Evolutionary conservation across 805 yeast genomes (phyloP), one percentile per base, ranked within the genome.

Genomic region (Nakazawaea pomicola): DNA sequence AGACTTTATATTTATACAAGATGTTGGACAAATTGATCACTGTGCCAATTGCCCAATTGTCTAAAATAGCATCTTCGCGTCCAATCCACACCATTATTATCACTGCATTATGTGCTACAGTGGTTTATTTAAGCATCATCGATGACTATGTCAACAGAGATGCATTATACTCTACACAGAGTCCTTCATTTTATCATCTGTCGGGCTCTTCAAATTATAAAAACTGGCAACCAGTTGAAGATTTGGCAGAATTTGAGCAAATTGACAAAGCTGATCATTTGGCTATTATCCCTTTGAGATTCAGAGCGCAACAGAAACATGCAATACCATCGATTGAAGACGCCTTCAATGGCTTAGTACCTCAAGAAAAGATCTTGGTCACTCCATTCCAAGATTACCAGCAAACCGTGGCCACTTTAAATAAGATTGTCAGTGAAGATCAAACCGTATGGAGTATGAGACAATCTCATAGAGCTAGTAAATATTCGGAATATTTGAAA

Each of bases 1-100:
- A n/a, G n/a, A n/a, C n/a, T n/a, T n/a, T n/a, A n/a, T n/a, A 7
- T n/a, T 20, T n/a, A 18, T 20, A 3, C 29, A 17, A n/a, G 10
- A 35, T 39, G 43, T 11, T 39, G 5, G 15, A 20, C 19, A 20
- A 29, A 9, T 14, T 32, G 14, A 35, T 36, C 29, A 32, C 31
- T 4, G 28, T 20, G 17, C 41, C 45, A 17, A 37, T 24, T 14
- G 62, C 65, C 2, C 35, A 33, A 18, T 41, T 63, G 21, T 61
- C 67, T 20, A 67, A 65, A 44, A 58, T 72, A 17, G 77, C 91
- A 40, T 93, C 95, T 11, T 74, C 76, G 45, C 74, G 80, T 55
- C 99, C 99, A 14, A 86, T 91, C 50, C 98, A 90, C 61, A 74
- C 88, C 41, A 79, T 90, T 40, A 77, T 88, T 35, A 54, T 77